Conservation (phyloP, 495 filamentous ascomycete genomes). For the Penicillium parvum region DNA sequence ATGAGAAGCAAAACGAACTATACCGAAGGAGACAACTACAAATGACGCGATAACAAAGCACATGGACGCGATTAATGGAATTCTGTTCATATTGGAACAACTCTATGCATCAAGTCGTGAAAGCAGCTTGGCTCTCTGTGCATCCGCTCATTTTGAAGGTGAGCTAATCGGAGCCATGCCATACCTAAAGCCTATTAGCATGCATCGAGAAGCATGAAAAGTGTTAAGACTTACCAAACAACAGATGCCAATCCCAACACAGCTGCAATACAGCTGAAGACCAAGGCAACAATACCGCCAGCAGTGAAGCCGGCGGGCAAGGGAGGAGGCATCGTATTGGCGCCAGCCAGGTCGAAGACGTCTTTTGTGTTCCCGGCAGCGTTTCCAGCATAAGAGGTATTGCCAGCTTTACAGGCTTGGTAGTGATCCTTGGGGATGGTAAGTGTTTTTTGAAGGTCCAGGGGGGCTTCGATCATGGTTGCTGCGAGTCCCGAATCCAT, state of each 20-base stretch:
- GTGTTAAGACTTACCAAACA: too few relatives aligned
- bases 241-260: conserved; percentile 69
- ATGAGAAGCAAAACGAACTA: too few relatives aligned
- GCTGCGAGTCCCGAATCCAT: conserved; percentile 40
- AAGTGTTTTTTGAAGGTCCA: conserved; percentile 55
- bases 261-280: conserved; percentile 66
- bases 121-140: too few relatives aligned
- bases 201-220: too few relatives aligned
- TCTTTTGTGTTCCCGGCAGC: conserved; percentile 67
- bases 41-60: too few relatives aligned
- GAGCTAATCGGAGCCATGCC: too few relatives aligned
- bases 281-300: conserved; percentile 65
- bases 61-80: too few relatives aligned
- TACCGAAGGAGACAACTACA: too few relatives aligned
- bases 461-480: conserved; percentile 53
- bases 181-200: too few relatives aligned
- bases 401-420: conserved; percentile 51
- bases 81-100: too few relatives aligned
- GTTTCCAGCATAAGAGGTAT: conserved; percentile 55
- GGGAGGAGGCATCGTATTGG: conserved; percentile 49
- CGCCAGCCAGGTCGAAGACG: conserved; percentile 59
- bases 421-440: conserved; percentile 60
- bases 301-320: conserved; percentile 70
- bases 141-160: too few relatives aligned
- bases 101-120: too few relatives aligned